phyloP scores from a whole-genome alignment of 148 eudicot species.

The Pouteria glomerata region DNA sequence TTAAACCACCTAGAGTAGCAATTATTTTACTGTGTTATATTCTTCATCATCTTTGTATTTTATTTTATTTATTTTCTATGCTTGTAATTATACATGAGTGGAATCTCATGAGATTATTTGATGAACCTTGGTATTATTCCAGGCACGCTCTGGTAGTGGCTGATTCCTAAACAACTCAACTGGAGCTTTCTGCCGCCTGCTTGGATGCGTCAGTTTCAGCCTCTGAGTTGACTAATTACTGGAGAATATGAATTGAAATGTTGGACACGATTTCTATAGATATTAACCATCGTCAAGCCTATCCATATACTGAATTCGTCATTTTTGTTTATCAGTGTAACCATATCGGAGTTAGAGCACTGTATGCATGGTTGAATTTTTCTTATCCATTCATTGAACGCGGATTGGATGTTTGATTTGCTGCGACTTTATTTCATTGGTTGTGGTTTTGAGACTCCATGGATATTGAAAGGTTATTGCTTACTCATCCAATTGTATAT shows the following conservation, averaged over 20 bases:
- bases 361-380: constrained; percentile 2
- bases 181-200: not conserved
- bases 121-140: not conserved
- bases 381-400: not conserved
- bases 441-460: too few species aligned
- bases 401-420: too few species aligned
- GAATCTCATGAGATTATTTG: not conserved
- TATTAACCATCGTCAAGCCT: not conserved
- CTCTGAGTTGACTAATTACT: not conserved
- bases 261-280: not conserved
- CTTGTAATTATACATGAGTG: not conserved
- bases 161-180: not conserved
- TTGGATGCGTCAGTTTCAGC: not conserved
- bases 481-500: too few species aligned
- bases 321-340: not conserved
- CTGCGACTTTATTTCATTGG: too few species aligned
- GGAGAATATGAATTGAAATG: not conserved
- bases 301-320: not conserved
- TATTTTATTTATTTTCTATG: not conserved
- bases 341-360: not conserved
- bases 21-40: too few species aligned
- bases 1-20: too few species aligned
- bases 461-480: too few species aligned
- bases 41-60: too few species aligned
- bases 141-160: constrained; percentile 11